Base-by-base conservation (phyloP, 148 eudicot genomes). In the Chenopodium berlandieri region DNA sequence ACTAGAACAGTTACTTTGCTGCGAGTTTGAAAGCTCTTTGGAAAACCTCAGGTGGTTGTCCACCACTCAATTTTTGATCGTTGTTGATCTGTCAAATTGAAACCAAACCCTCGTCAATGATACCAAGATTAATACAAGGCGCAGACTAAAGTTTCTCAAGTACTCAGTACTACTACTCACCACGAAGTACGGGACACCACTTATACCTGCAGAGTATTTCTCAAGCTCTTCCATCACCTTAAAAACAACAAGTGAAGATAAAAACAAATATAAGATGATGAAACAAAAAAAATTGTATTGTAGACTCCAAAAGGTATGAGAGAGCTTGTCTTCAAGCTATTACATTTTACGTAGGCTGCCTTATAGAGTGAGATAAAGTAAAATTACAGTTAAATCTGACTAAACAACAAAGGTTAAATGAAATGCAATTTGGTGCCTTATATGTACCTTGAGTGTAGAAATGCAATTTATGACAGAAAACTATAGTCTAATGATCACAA, bases 221-320 rank as follows among this genome's bases (percentile, higher is more conserved):
- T 84, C 83, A 67, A 92, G 84, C 82, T 92, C 98, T 80, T 92
- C 96, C 17, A 90, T 87, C 74, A 96, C 99, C 99, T 93, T 75
- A 58, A 87, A 47, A 9, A 7, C 66, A 40, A 78, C 23, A 68
- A 54, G n/a, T 48, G 56, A 72, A 27, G 30, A 46, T 52, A 34
- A 60, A 56, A 56, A 47, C 2, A 4, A 37, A 2, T 50, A 10
- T 12, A 56, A 56, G 62, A 56, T 19, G 46, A 25, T 7, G 4
- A 31, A 68, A 31, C 40, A 71, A 40, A 31, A 27, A 71, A 19
- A 20, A 23, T 58, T 16, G 78, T 20, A 20, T 34, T 19, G 23
- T 54, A 3, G 17, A 9, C 31, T 58, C 44, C 58, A 7, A 25
- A 56, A 6, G 27, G 2, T 34, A 75, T 12, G 9, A 54, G 66